Base-by-base conservation (phyloP, 2,329 filamentous ascomycete species). In the Leptographium flavum region DNA sequence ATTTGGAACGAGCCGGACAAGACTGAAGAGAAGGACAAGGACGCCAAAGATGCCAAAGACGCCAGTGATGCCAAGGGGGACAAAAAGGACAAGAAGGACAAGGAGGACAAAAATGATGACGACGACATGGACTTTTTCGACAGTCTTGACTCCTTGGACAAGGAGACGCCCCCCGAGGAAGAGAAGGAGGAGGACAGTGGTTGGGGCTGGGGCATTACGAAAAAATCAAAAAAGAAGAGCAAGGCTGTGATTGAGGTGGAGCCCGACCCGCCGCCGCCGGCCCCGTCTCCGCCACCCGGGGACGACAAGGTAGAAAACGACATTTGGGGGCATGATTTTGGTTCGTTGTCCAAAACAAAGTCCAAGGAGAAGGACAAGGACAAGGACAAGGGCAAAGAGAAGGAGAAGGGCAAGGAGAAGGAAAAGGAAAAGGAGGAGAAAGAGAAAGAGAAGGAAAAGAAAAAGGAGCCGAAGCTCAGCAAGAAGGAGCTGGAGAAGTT, bases 401-500 rank as follows among this genome's bases (percentile, higher is more conserved):
- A 62, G 40, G 63, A 65, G 11, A 71, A 67, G 55, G 70, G 70
- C 53, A 66, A 66, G 21, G 54, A 52, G 10, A 47, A 50, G 37
- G 47, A 56, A 40, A 57, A 62, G 51, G 63, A 68, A 47, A 69
- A 63, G 50, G 57, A 61, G 23, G 52, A 51, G 35, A 53, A 39
- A n/a, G 47, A 51, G 9, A 50, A 52, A 25, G 50, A 57, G 30
- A 58, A 63, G 51, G 50, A 54, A 22, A 60, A 62, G 40, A 58
- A 64, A 30, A 62, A 68, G 49, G 62, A 65, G 44, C 59, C 61
- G 9, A 71, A 67, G 55, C 58, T 72, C 36, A 66, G 56, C 55
- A 68, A 69, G 52, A 72, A 68, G 48, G 70, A 73, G 53, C 63
- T 67, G 17, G 67, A 69, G 53, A 70, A 70, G 53, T 67, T 70